These are phyloP conservation scores for Paraphysoderma sedebokerense DNA, from an alignment of 371 early-diverging fungal genomes.

Conservation along the genomic window DNA sequence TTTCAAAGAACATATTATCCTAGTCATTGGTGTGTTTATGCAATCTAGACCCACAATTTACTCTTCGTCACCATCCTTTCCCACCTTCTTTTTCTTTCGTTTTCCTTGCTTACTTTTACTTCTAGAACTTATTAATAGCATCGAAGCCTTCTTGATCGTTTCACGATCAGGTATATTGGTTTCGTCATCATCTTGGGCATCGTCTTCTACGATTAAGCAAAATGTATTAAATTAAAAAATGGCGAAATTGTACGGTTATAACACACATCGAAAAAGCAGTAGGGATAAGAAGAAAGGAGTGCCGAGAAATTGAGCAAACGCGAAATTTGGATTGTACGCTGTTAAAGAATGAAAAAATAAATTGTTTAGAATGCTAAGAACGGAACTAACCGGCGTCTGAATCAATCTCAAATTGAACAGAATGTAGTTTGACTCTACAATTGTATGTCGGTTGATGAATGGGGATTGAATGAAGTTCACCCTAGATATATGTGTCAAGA, in stretches of 20 bases:
- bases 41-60: neutral
- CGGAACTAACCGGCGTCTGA: constrained; percentile 10
- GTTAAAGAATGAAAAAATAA: too few species aligned
- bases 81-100: constrained; percentile 19
- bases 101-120: constrained; percentile 25
- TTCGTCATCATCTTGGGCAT: constrained; percentile 23
- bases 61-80: constrained; percentile 1
- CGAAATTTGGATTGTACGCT: too few species aligned
- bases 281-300: neutral
- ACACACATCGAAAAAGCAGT: neutral
- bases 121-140: constrained; percentile 25
- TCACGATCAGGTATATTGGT: constrained; percentile 31
- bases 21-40: too few species aligned
- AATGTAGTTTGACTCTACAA: constrained; percentile 29
- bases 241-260: neutral
- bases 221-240: neutral
- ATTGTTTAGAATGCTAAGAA: neutral
- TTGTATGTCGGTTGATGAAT: constrained; percentile 21
- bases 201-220: neutral
- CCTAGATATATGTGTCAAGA: neutral
- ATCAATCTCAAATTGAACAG: constrained; percentile 22
- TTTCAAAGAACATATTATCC: too few species aligned
- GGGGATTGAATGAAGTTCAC: constrained; percentile 22
- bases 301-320: neutral
- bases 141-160: constrained; percentile 32